Evolutionary conservation across 805 yeast species (phyloP).

Genomic region (Vanderwaltozyma yarrowii): DNA sequence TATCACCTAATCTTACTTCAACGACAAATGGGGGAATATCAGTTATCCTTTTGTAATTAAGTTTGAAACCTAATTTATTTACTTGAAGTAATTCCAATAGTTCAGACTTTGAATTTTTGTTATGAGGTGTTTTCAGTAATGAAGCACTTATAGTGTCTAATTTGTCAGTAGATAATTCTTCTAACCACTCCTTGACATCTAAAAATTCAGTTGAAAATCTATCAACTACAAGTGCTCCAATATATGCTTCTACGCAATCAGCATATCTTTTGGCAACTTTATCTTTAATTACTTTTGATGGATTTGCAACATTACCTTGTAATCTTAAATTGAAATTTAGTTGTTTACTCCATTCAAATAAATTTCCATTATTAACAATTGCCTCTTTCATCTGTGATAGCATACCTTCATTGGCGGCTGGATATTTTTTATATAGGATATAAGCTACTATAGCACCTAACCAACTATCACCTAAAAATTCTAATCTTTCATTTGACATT

Average conservation of each 20-base stretch:
- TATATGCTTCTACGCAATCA: conserved; percentile 82
- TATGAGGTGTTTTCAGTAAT: conserved; percentile 27
- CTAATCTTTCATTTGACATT: conserved; percentile 59
- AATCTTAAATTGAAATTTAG: conserved; percentile 55
- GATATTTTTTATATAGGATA: conserved; percentile 51
- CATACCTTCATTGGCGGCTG: conserved; percentile 65
- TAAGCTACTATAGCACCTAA: conserved; percentile 56
- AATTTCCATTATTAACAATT: conserved; percentile 56
- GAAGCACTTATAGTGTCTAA: conserved; percentile 6
- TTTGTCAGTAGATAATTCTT: conserved; percentile 30
- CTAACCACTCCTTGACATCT: conserved; percentile 44
- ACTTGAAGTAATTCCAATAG: conserved; percentile 50
- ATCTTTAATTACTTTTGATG: conserved; percentile 38
- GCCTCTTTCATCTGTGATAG: conserved; percentile 54
- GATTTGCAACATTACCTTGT: conserved; percentile 37
- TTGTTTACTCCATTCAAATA: conserved; percentile 50
- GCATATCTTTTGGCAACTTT: conserved; percentile 48
- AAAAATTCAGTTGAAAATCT: conserved; percentile 31
- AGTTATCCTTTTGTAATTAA: conserved; percentile 20
- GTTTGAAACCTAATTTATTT: conserved; percentile 17
- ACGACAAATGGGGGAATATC: conserved; percentile 39
- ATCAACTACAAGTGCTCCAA: conserved; percentile 64
- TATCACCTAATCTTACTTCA: conserved; percentile 47
- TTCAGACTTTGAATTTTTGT: conserved; percentile 59
- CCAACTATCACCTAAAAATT: conserved; percentile 79